Base-by-base conservation (phyloP, 768 basidiomycete species). In the Lentinus tigrinus region DNA sequence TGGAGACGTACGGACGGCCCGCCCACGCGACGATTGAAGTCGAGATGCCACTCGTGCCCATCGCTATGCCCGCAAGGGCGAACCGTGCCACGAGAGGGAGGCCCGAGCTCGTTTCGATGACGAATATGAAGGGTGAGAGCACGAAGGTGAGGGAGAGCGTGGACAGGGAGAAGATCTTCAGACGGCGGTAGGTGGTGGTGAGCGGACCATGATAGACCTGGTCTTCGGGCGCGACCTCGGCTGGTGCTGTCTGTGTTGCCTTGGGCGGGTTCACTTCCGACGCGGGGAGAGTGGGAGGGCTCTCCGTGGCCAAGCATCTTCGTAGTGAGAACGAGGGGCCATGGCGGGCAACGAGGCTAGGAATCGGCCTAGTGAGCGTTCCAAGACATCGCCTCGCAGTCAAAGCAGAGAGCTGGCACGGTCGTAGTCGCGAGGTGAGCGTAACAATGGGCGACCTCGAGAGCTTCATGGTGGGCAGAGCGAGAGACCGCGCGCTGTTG, bases 161-260 rank as follows among this genome's bases (percentile, higher is more conserved):
- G 23, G 85, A 83, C 0, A 95, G 74, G 13, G 92, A 94, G 75
- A 95, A 93, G 9, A 91, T 72, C 70, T 95, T 94, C 55, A 94
- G 80, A 23, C 83, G 81, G 54, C 84, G 82, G 75, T 91, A 93
- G 1, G 92, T 89, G 43, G 76, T 70, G 0, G 85, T 73, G 38
- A 93, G 75, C 2, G 92, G 93, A 0, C 91, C 93, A 61, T 78
- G 72, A 67, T 94, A 94, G n/a, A 73, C 66, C 26, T 70, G 65
- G 51, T 70, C 71, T 51, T 58, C 37, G n/a, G 57, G 46, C 21
- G 37, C 31, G 17, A 44, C 10, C 17, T 54, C 48, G 19, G 27
- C 17, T 19, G 17, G 26, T 23, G 47, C 17, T 6, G 26, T 39
- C 11, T 38, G 27, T 23, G 26, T 39, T 26, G 58, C 26, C 43